phyloP scores from a whole-genome alignment of 208 protist species.

The Leishmania aethiopica region DNA sequence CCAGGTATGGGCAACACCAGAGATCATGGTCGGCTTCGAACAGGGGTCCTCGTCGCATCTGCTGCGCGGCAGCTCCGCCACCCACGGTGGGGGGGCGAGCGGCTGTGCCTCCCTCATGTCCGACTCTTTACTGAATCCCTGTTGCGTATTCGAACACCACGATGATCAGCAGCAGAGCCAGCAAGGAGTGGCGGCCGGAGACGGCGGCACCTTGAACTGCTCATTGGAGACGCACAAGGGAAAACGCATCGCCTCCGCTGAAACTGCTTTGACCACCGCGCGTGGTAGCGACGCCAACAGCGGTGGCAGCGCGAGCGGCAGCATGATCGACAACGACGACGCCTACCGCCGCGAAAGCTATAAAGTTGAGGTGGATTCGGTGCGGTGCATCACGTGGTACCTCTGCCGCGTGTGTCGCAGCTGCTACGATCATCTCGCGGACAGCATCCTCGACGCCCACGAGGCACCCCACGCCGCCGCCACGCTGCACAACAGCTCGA shows the following conservation, averaged over 20 bases:
- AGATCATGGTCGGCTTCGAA: neutral
- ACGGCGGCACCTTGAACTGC: neutral
- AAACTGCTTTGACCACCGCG: neutral
- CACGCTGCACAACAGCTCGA: neutral
- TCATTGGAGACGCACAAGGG: neutral
- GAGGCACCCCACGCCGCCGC: constrained; percentile 3
- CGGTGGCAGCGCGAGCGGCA: neutral
- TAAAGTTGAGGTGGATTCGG: constrained; percentile 11
- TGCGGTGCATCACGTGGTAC: constrained; percentile 23
- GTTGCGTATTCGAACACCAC: neutral
- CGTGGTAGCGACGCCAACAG: neutral
- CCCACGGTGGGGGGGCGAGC: neutral
- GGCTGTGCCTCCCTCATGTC: neutral
- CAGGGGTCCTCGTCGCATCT: neutral
- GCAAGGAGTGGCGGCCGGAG: neutral
- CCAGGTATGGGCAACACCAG: constrained; percentile 12
- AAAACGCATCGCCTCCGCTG: neutral
- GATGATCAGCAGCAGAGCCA: neutral
- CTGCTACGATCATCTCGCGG: constrained; percentile 22
- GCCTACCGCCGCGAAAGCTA: constrained; percentile 21
- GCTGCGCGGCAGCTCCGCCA: neutral
- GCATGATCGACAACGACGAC: neutral
- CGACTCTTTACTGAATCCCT: neutral
- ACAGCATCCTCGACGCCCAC: constrained; percentile 25
- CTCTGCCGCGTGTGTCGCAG: constrained; percentile 28